phyloP scores from a whole-genome alignment of 768 basidiomycete genomes.

The Leccinum uliginosum region DNA sequence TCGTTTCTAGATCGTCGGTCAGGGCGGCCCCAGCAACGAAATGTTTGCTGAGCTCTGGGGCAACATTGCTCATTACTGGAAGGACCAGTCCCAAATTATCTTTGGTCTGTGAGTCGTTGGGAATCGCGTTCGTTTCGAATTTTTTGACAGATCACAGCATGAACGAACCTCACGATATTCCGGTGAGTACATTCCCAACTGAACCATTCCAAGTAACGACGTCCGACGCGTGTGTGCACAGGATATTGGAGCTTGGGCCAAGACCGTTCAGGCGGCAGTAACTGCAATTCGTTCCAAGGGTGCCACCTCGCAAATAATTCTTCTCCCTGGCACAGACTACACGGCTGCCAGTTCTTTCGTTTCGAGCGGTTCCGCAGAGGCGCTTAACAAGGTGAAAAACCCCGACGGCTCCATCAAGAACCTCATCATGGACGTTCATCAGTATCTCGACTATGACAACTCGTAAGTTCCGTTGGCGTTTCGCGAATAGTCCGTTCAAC shows the following conservation, averaged over 20 bases:
- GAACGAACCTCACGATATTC: constrained; percentile 63
- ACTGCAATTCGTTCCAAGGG: constrained; percentile 53
- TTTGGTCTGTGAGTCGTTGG: constrained; percentile 43
- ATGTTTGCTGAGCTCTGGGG: constrained; percentile 52
- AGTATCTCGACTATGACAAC: constrained; percentile 55
- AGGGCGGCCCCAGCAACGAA: constrained; percentile 55
- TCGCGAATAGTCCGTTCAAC: constrained; percentile 14
- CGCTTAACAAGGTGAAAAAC: constrained; percentile 42
- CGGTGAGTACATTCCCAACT: constrained; percentile 41
- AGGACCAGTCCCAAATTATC: constrained; percentile 37
- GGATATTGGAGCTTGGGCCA: constrained; percentile 46
- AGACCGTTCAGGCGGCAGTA: constrained; percentile 53
- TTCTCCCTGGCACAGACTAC: constrained; percentile 57
- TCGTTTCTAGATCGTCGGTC: constrained; percentile 46
- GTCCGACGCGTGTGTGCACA: background rate
- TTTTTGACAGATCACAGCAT: constrained; percentile 33
- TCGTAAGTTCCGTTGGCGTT: constrained; percentile 31
- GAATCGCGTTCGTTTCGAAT: background rate
- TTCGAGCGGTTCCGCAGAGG: constrained; percentile 46
- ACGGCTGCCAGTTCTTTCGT: constrained; percentile 50
- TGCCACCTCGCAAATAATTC: constrained; percentile 51
- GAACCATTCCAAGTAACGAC: constrained; percentile 41
- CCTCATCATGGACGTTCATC: constrained; percentile 60
- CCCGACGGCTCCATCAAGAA: constrained; percentile 41
- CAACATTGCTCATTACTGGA: constrained; percentile 48